These are phyloP conservation scores for Angomonas deanei DNA, from an alignment of 208 protist species.

Conservation along the genomic window DNA sequence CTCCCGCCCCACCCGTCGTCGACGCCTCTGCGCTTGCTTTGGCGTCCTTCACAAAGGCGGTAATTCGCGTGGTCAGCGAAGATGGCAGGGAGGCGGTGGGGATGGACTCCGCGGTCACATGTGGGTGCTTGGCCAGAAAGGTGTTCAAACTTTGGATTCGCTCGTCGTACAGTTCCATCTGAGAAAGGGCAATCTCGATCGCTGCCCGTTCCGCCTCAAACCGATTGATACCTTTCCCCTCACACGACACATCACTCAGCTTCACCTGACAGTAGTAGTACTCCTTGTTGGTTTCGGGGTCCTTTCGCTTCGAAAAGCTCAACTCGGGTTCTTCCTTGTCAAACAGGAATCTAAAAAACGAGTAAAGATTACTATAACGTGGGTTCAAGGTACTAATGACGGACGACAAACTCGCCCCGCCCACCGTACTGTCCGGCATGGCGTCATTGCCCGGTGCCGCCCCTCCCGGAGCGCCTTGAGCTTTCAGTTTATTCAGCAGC, in stretches of 20 bases:
- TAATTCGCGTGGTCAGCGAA: constrained; percentile 20
- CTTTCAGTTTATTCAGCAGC: constrained; percentile 24
- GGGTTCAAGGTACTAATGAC: constrained; percentile 36
- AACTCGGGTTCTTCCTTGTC: constrained; percentile 8
- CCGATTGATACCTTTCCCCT: constrained; percentile 54
- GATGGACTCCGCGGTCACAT: constrained; percentile 31
- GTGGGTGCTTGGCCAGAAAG: constrained; percentile 46
- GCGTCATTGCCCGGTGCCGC: background rate
- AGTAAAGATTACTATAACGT: constrained; percentile 30
- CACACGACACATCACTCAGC: constrained; percentile 36
- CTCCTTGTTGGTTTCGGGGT: background rate
- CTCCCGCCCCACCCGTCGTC: background rate
- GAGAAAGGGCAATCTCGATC: constrained; percentile 31
- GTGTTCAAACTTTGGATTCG: constrained; percentile 42
- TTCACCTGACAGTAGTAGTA: constrained; percentile 39
- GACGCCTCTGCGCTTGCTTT: background rate
- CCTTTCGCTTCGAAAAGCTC: constrained; percentile 22
- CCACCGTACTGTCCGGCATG: background rate
- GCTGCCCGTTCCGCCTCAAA: constrained; percentile 72
- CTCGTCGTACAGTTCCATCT: constrained; percentile 64
- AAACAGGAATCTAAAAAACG: constrained; percentile 42
- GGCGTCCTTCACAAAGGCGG: constrained; percentile 4
- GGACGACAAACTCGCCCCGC: constrained; percentile 19
- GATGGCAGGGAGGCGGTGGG: constrained; percentile 30
- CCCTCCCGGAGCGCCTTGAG: background rate